These are phyloP conservation scores for Venturia oleaginea DNA, from an alignment of 2,329 filamentous ascomycete genomes.

Conservation along the genomic window DNA sequence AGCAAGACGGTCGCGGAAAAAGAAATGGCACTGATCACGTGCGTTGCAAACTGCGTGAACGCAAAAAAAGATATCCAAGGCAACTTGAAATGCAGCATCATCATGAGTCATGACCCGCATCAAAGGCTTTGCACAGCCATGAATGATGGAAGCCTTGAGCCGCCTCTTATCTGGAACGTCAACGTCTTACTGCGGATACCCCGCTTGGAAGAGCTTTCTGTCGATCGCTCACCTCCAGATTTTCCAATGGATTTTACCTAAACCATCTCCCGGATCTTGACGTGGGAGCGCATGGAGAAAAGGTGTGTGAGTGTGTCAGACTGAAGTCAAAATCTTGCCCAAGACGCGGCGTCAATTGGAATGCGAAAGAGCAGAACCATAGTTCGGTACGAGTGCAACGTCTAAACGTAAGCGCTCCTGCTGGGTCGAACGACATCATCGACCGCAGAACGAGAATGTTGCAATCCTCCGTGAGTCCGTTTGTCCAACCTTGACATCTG, in stretches of 20 bases:
- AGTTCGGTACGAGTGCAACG: background rate
- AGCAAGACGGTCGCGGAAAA: background rate
- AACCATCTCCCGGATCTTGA: background rate
- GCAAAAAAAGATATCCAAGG: too few species aligned
- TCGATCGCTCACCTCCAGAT: background rate
- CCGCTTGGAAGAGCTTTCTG: background rate
- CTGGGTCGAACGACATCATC: slow-evolving; percentile 5
- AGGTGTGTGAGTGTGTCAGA: background rate
- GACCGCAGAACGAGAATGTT: background rate
- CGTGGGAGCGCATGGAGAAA: background rate
- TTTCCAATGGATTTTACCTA: background rate
- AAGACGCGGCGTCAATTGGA: background rate
- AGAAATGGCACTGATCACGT: too few species aligned
- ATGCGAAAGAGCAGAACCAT: background rate
- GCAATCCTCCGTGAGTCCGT: too few species aligned
- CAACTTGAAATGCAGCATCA: too few species aligned
- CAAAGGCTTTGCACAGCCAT: background rate
- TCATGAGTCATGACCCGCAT: background rate
- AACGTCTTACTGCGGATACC: background rate
- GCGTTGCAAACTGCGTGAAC: background rate
- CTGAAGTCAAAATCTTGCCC: background rate
- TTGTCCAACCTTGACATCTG: background rate
- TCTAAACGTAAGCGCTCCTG: background rate
- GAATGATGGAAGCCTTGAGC: background rate
- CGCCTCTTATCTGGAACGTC: background rate